Conservation (phyloP, 2,329 filamentous ascomycete species). For the Fusarium sp. region DNA sequence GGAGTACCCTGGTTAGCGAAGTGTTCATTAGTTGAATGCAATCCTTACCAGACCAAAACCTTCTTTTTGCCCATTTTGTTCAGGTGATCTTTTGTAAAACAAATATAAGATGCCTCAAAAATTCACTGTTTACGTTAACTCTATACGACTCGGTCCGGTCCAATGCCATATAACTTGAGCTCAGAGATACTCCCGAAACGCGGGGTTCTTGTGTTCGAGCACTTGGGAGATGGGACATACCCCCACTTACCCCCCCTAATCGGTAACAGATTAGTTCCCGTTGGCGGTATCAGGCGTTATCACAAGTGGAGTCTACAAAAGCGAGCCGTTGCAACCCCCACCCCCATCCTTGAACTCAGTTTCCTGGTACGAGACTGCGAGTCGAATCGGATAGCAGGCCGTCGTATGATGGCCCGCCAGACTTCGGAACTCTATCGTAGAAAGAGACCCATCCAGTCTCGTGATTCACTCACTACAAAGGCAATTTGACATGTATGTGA, state of each 20-base stretch:
- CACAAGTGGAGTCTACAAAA: background rate
- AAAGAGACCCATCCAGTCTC: too few species aligned
- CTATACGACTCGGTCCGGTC: background rate
- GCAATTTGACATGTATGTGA: background rate
- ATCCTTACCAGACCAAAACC: slow-evolving; percentile 4
- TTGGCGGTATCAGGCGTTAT: background rate
- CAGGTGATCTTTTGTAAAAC: background rate
- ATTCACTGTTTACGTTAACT: background rate
- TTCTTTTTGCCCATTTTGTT: background rate
- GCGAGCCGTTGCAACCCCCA: background rate
- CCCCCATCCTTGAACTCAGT: background rate
- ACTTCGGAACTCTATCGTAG: background rate
- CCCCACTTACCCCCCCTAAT: background rate
- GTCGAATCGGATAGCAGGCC: background rate
- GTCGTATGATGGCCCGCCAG: background rate
- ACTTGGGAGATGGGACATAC: background rate
- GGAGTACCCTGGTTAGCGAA: slow-evolving; percentile 27
- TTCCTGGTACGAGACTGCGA: background rate
- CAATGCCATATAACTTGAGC: background rate
- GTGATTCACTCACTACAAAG: background rate
- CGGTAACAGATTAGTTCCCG: background rate
- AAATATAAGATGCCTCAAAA: background rate
- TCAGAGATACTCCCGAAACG: background rate
- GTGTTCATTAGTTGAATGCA: background rate
- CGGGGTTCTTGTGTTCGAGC: background rate